Evolutionary conservation across 1,139 yeast species (phyloP), one percentile per base, ranked within the genome.

Genomic region (Yarrowia galli): DNA sequence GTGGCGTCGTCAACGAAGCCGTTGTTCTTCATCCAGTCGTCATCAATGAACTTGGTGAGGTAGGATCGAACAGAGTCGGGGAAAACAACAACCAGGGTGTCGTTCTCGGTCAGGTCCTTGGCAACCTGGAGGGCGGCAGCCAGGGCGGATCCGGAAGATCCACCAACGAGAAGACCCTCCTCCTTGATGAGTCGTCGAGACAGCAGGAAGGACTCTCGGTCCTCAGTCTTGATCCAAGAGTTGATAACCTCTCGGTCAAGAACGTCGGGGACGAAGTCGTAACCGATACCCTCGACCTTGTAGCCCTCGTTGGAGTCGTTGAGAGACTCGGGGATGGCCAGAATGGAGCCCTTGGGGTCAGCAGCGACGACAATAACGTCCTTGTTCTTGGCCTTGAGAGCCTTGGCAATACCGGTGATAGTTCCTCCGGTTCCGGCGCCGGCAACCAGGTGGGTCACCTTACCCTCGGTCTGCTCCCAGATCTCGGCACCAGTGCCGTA

Each of bases 391-490:
- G 87, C 91, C 80, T 90, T 90, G 77, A 91, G 83, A 75, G 89
- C 91, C 74, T 83, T 84, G 67, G 96, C 86, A 74, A 89, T 89
- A 81, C 97, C 97, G 58, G 89, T 79, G 74, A 89, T 87, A 63
- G 93, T 89, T 79, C 93, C 93, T 78, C 93, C 97, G 70, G 97
- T 91, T 79, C 96, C 96, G 10, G 96, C 96, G 78, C 97, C 97
- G 58, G 97, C 97, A 69, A 91, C 90, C 67, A 91, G 82, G 72
- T 88, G 92, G 70, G 87, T 87, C 69, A 91, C 83, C 72, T 88
- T 84, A 64, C 95, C 92, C 51, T 85, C 81, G 51, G 92, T 85
- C 79, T 91, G 97, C 71, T 88, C 87, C 89, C 93, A 90, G 75
- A 91, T 91, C 80, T 91, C 97, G 73, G 81, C 87, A 69, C 97